Evolutionary conservation across 2,329 filamentous ascomycete genomes (phyloP), one percentile per base, ranked within the genome.

Genomic region (Colletotrichum graminicola): DNA sequence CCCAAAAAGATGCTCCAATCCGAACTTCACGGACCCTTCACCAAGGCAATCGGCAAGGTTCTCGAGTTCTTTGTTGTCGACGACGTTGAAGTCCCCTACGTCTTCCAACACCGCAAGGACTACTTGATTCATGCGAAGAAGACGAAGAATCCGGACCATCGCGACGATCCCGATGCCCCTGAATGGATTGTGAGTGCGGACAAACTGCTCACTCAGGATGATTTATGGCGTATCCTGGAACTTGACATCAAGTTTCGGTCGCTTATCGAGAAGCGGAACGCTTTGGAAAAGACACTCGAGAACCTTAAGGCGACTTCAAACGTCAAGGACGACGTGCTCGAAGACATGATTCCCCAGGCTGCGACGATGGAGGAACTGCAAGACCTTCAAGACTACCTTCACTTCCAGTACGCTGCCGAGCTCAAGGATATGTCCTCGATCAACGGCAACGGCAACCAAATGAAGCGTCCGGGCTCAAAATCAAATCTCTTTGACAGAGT

Each of bases 101-200:
- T 99, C 76, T 98, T 98, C 81, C 95, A 98, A 80, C 96, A 99
- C 78, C 94, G 96, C 73, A 97, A 98, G 81, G 96, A 99, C 80
- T 99, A 98, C 78, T 88, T 99, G 54, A 97, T 99, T 67, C 94
- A 98, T 77, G 93, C 93, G 32, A 92, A 91, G 75, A 94, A 93
- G 78, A 87, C 88, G 8, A 83, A 86, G 66, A 87, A 90, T 84
- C 79, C 90, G 78, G 81, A 86, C 36, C 80, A 89, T 73, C 86
- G 88, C 21, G 87, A 91, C 68, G 92, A 95, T 74, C 88, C 89
- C 11, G 91, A 94, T 76, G 90, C 88, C 1, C 90, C 91, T 1
- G 91, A 94, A 70, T 93, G 91, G 77, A 90, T 91, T 67, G 90
- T 95, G 68, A 88, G 86, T 71, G 94, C 95, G 1, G 93, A 97